These are phyloP conservation scores for Filobasidium floriforme DNA, from an alignment of 768 basidiomycete species.

Conservation along the genomic window DNA sequence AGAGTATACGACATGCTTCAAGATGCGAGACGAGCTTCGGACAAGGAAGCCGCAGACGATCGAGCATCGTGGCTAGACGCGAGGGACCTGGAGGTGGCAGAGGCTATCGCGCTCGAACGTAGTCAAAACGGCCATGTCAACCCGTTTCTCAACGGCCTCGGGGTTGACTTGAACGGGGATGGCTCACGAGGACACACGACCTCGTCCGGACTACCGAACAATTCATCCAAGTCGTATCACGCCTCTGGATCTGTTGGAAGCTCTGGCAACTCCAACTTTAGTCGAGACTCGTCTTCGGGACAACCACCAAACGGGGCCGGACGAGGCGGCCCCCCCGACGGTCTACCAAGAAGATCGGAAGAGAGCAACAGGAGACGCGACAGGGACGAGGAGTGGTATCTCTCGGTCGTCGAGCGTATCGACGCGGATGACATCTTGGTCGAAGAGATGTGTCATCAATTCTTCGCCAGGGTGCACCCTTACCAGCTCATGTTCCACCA, in stretches of 20 bases:
- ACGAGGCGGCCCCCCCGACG: background rate
- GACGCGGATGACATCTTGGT: slow-evolving; percentile 32
- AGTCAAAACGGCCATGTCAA: background rate
- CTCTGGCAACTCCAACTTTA: background rate
- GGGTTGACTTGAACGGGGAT: slow-evolving; percentile 4
- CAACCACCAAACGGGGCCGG: background rate
- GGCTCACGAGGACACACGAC: background rate
- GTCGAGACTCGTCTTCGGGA: background rate
- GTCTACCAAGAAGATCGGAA: background rate
- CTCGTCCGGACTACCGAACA: background rate
- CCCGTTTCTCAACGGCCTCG: background rate
- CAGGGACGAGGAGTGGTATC: background rate
- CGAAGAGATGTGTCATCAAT: slow-evolving; percentile 40
- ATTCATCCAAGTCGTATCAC: too few relatives aligned
- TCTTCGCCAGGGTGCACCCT: slow-evolving; percentile 35
- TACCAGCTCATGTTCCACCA: slow-evolving; percentile 39
- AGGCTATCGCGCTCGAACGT: background rate
- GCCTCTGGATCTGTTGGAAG: too few relatives aligned
- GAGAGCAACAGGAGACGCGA: background rate
- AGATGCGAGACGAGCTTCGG: background rate
- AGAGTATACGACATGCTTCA: background rate
- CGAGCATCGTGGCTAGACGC: background rate
- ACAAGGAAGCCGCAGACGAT: slow-evolving; percentile 1
- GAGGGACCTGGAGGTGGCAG: background rate
- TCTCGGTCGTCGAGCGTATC: slow-evolving; percentile 28